A percentile compares a stretch with the other conserved stretches of the same genome.
phyloP scores from a whole-genome alignment of 2,329 filamentous ascomycete genomes.

The Diaporthe aspalathi region DNA sequence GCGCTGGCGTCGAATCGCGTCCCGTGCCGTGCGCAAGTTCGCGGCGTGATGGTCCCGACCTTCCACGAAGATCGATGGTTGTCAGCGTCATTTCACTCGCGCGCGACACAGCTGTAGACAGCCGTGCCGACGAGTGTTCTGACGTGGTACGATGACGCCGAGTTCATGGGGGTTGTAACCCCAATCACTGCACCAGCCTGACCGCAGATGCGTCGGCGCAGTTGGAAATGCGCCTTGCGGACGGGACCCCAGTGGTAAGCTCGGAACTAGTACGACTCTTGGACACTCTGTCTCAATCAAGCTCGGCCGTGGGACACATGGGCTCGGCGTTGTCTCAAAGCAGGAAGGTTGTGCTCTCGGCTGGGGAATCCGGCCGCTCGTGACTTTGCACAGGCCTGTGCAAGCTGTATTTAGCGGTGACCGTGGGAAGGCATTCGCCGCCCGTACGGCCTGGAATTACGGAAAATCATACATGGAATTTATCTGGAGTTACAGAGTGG shows the following conservation, averaged over 20 bases:
- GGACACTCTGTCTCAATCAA: conserved; percentile 21
- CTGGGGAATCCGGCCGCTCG: conserved; percentile 10
- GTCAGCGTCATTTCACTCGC: not conserved
- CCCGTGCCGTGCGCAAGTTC: conserved; percentile 35
- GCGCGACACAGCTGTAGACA: conserved; percentile 16
- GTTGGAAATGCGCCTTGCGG: not conserved
- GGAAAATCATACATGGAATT: not conserved
- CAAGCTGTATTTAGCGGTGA: conserved; percentile 3
- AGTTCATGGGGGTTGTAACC: conserved; percentile 10
- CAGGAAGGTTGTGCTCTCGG: conserved; percentile 10
- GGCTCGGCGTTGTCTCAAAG: conserved; percentile 34
- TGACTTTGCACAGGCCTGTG: conserved; percentile 10
- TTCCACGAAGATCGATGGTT: conserved; percentile 3
- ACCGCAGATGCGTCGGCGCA: not conserved
- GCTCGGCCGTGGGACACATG: conserved; percentile 14
- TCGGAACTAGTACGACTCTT: conserved; percentile 8
- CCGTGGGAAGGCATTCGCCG: not conserved
- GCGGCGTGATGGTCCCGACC: conserved; percentile 11
- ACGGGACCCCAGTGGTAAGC: not conserved
- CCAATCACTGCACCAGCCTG: conserved; percentile 1
- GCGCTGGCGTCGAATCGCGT: conserved; percentile 31
- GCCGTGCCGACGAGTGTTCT: conserved; percentile 24
- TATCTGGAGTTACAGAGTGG: conserved; percentile 7
- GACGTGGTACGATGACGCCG: conserved; percentile 10
- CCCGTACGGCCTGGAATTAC: not conserved